Base-by-base conservation (phyloP, 2,329 filamentous ascomycete genomes). In the Paraconiothyrium brasiliense region DNA sequence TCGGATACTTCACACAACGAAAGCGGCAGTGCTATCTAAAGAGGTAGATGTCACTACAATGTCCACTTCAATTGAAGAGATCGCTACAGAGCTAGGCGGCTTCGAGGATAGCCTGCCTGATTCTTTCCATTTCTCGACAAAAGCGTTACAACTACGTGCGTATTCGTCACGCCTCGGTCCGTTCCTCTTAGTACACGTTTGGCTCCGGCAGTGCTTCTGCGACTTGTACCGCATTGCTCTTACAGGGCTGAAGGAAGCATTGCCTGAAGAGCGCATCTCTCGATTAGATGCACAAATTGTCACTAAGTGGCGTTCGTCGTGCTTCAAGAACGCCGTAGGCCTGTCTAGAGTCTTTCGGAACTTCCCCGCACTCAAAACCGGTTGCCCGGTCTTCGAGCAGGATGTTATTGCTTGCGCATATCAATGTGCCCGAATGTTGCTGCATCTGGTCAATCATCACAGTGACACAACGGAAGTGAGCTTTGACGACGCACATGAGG, bases 1-100 rank as follows among this genome's bases (percentile, higher is more conserved):
- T 27, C 54, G 54, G 14, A 57, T 57, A 37, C 20, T 57, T 4
- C 43, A 57, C n/a, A 57, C 54, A 1, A 57, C 54, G n/a, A 57
- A 57, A 49, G 54, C 32, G 34, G 54, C 54, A 4, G 54, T 57
- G 13, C 30, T 49, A 6, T 48, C 43, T 13, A 22, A 46, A 10
- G 52, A 30, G 13, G 24, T 16, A 7, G 54, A 22, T 9, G 22
- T 27, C 16, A n/a, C 24, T 39, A 44, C 35, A 30, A 13, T 44
- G 4, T 22, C 13, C 41, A 20, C 41, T 5, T 20, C 16, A 16
- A 44, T 44, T 9, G 41, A 44, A 9, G 16, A 44, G 20, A 13
- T 44, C 3, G 41, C 41, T 4, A 44, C 4, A n/a, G 41, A 44
- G 16, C 41, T 44, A 5, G 14, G 4, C 3, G 20, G n/a, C 20